Percentiles rank a stretch among this genome's conserved stretches.
Evolutionary conservation across 139 green algal genomes (phyloP).

Genomic region (Axilococcus clingmanii): DNA sequence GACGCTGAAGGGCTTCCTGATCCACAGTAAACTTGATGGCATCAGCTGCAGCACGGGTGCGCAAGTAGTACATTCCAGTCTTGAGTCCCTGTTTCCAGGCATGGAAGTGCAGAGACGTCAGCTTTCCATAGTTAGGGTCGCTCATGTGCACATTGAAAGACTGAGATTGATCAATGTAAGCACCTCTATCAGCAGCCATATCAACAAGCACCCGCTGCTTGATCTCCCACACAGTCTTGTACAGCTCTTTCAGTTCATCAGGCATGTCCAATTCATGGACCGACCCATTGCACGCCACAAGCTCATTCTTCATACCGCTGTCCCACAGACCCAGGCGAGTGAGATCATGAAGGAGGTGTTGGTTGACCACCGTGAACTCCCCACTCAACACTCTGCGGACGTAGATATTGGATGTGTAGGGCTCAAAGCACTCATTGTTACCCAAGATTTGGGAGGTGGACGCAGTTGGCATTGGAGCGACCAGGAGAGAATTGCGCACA

Average conservation of each 20-base stretch:
- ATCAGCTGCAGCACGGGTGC: conserved; percentile 84
- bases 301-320: conserved; percentile 86
- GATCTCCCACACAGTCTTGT: conserved; percentile 99
- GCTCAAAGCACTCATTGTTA: conserved; percentile 99
- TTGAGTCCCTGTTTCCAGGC: conserved; percentile 86
- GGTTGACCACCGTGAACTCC: conserved; percentile 94
- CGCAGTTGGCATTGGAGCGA: conserved; percentile 97
- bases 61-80: conserved; percentile 96
- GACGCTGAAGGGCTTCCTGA: conserved; percentile 39
- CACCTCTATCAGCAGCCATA: conserved; percentile 96
- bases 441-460: conserved; percentile 83
- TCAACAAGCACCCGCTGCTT: conserved; percentile 93
- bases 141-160: conserved; percentile 98
- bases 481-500: conserved; percentile 93
- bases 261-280: conserved; percentile 76
- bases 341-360: conserved; percentile 94
- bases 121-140: conserved; percentile 98
- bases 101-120: conserved; percentile 98
- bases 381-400: conserved; percentile 90
- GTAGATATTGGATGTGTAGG: conserved; percentile 99
- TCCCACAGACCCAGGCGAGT: conserved; percentile 83
- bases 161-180: conserved; percentile 97
- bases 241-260: conserved; percentile 82
- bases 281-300: conserved; percentile 76
- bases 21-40: conserved; percentile 99